Evolutionary conservation across 352 stramenopile species (phyloP), one percentile per base, ranked within the genome.

Genomic region (Phytophthora aleatoria): DNA sequence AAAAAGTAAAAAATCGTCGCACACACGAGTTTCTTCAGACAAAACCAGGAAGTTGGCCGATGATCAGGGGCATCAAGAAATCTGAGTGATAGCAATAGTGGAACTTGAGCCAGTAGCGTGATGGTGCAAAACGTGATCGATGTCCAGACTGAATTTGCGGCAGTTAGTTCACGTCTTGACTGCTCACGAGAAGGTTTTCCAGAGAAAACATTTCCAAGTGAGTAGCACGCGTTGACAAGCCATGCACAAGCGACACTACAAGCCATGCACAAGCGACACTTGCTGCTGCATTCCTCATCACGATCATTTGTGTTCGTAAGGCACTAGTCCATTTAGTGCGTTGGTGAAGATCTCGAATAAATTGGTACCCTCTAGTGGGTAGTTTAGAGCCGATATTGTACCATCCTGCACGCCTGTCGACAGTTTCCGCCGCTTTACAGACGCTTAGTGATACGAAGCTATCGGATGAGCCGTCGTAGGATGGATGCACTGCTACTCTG

Each of bases 151-250:
- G 59, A 55, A 16, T 68, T 72, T 2, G 57, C 38, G 6, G 48
- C 24, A 7, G 57, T 59, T 26, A 72, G 38, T 15, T 52, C 59
- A n/a, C 47, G 28, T 51, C 51, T 47, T 9, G 64, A 64, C 16
- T 68, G 64, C 11, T 68, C 28, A 7, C 10, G 24, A 27, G 44
- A 64, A 33, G 38, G 7, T 51, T 61, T 64, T 10, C 51, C 20
- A 36, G 51, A 57, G 20, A 72, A 71, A 20, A 67, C 50, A 39
- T 72, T 59, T 27, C 63, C 63, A 3, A 50, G 28, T 1, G 57
- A 50, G 36, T 59, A 64, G 20, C 24, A 63, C 2, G 47, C 44
- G 26, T 56, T 72, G n/a, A 47, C 38, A 39, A 64, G 2, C 64
- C 57, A 72, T 4, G 57, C 58, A 31, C 64, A 61, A 2, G 20